A percentile compares a stretch with the other conserved stretches of the same genome.
phyloP scores from a whole-genome alignment of 495 filamentous ascomycete species.

The Usnea hakonensis region DNA sequence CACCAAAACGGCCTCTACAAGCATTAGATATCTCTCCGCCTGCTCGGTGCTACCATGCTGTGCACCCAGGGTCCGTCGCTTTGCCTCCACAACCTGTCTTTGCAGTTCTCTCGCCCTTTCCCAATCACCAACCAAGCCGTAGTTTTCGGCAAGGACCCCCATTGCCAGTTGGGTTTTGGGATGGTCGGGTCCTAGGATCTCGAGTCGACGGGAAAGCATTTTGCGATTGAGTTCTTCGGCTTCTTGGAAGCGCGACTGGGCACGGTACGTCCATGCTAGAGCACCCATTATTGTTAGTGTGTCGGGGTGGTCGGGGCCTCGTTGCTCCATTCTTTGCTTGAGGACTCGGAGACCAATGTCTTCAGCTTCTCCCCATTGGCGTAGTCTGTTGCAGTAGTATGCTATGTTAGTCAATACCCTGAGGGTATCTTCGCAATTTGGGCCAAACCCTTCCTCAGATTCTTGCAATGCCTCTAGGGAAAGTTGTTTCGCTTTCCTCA shows the following conservation, averaged over 20 bases:
- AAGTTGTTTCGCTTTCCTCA: slow-evolving; percentile 11
- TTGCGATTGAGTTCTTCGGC: slow-evolving; percentile 24
- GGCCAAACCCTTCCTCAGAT: slow-evolving; percentile 11
- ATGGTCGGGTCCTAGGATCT: slow-evolving; percentile 28
- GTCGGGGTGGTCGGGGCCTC: slow-evolving; percentile 26
- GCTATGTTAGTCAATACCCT: slow-evolving; percentile 12
- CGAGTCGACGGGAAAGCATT: slow-evolving; percentile 22
- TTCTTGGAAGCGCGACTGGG: slow-evolving; percentile 28
- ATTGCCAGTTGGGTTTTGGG: slow-evolving; percentile 28
- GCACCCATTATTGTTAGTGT: slow-evolving; percentile 28
- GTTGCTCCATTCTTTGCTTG: slow-evolving; percentile 18
- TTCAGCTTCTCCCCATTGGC: slow-evolving; percentile 25
- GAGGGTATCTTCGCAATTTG: slow-evolving; percentile 11
- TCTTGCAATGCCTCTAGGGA: slow-evolving; percentile 9
- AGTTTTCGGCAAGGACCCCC: slow-evolving; percentile 22
- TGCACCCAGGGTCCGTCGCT: not conserved
- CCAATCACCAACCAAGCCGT: not conserved
- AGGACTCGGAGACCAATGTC: slow-evolving; percentile 6
- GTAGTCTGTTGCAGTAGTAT: slow-evolving; percentile 5
- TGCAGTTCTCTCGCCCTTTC: not conserved
- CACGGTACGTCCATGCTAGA: slow-evolving; percentile 24
- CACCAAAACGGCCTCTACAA: not conserved
- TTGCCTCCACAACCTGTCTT: not conserved
- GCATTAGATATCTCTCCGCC: not conserved
- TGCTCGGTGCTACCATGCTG: not conserved